Evolutionary conservation across 2,329 filamentous ascomycete genomes (phyloP).

Genomic region (Fusarium tjaetaba): DNA sequence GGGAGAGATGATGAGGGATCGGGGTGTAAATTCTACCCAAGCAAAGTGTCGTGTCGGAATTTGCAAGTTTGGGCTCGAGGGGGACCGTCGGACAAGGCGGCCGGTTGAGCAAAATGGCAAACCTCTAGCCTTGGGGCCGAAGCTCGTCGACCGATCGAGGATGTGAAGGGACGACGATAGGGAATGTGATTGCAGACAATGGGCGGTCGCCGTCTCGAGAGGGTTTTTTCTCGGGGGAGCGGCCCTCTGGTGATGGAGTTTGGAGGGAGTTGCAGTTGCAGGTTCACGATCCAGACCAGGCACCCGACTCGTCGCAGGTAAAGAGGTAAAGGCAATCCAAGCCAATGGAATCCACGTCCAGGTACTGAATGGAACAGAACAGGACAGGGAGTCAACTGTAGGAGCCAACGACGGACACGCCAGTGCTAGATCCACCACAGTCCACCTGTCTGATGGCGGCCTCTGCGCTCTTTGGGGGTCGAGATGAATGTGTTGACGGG

Average conservation of each 20-base stretch:
- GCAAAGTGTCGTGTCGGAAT: conserved; percentile 34
- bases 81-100: conserved; percentile 26
- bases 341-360: conserved; percentile 26
- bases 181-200: conserved; percentile 28
- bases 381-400: conserved; percentile 29
- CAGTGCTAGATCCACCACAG: conserved; percentile 40
- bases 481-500: conserved; percentile 19
- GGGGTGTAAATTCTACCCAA: conserved; percentile 28
- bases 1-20: conserved; percentile 16
- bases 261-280: conserved; percentile 42
- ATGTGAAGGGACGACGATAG: conserved; percentile 15
- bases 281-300: conserved; percentile 43
- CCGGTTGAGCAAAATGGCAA: conserved; percentile 30
- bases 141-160: conserved; percentile 29
- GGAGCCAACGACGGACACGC: conserved; percentile 33
- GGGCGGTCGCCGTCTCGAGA: conserved; percentile 37
- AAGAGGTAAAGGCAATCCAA: conserved; percentile 34
- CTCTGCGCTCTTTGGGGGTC: conserved; percentile 35
- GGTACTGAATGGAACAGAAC: conserved; percentile 17
- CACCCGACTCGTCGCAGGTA: conserved; percentile 32
- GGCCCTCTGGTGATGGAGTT: conserved; percentile 37
- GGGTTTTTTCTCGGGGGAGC: conserved; percentile 15
- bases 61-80: conserved; percentile 37
- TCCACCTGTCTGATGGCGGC: conserved; percentile 40
- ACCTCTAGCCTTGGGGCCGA: conserved; percentile 25